These are phyloP conservation scores for Orbilia ellipsospora DNA, from an alignment of 2,329 filamentous ascomycete genomes.

Conservation along the genomic window DNA sequence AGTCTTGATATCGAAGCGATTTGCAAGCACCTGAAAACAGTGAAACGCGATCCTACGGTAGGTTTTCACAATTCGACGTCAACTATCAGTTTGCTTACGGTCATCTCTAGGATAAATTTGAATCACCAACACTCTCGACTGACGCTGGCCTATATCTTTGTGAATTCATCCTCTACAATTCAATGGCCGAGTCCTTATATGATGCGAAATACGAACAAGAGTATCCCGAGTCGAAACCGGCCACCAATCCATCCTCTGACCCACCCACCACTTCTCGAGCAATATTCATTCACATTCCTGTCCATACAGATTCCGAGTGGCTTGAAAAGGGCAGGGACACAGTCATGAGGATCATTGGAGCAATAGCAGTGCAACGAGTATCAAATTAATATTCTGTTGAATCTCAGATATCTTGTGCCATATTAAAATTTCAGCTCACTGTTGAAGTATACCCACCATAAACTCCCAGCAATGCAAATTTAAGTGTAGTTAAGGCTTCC, in stretches of 20 bases:
- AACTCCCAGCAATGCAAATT: too few species aligned
- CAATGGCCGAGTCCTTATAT: constrained; percentile 39
- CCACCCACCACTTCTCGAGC: constrained; percentile 42
- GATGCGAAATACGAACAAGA: constrained; percentile 40
- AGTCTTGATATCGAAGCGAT: constrained; percentile 39
- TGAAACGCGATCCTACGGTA: constrained; percentile 27
- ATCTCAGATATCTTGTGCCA: not conserved
- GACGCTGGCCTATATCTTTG: constrained; percentile 49
- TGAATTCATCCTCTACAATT: constrained; percentile 50
- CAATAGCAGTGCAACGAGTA: constrained; percentile 45
- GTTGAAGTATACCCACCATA: too few species aligned
- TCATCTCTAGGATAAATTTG: constrained; percentile 28
- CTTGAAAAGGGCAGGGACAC: constrained; percentile 36
- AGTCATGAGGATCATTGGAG: constrained; percentile 50
- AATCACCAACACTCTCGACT: constrained; percentile 17
- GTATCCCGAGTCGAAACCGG: constrained; percentile 36
- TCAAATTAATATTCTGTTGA: not conserved
- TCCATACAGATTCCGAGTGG: constrained; percentile 17
- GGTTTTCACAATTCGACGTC: not conserved
- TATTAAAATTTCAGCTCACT: not conserved
- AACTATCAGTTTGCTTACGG: not conserved
- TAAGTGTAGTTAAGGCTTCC: too few species aligned
- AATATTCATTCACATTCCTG: constrained; percentile 48
- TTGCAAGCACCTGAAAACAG: constrained; percentile 29
- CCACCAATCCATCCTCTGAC: constrained; percentile 20